Percentiles rank a stretch among this genome's conserved stretches.
Evolutionary conservation across 306 rosid species (phyloP).

Genomic region (Psophocarpus tetragonolobus): DNA sequence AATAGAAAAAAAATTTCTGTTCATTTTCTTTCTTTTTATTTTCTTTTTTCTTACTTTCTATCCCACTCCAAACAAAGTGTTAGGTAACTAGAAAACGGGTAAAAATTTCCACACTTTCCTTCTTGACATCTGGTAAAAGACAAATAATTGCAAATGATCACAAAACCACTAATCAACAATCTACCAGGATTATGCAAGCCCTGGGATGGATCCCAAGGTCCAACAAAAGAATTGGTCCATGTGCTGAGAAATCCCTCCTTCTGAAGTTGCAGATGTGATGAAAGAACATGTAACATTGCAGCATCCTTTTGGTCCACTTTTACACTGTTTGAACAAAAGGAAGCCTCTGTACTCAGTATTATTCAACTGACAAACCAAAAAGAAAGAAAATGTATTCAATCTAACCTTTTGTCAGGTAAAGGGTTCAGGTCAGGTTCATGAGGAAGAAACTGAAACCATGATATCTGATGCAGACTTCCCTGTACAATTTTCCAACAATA

Average conservation of each 20-base stretch:
- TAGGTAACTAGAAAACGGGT: slow-evolving; percentile 27
- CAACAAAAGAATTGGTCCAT: slow-evolving; percentile 98
- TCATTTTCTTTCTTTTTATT: not conserved
- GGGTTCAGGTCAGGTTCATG: slow-evolving; percentile 80
- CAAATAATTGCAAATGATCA: slow-evolving; percentile 10
- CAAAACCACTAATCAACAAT: slow-evolving; percentile 32
- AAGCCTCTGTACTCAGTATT: slow-evolving; percentile 19
- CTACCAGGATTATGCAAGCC: slow-evolving; percentile 98
- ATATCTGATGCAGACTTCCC: slow-evolving; percentile 87
- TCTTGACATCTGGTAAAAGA: not conserved
- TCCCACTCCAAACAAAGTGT: not conserved
- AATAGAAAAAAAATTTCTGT: not conserved
- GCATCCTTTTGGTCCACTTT: slow-evolving; percentile 85
- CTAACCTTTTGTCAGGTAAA: slow-evolving; percentile 78
- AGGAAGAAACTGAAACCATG: slow-evolving; percentile 97
- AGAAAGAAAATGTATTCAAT: slow-evolving; percentile 3
- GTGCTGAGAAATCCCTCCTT: slow-evolving; percentile 86
- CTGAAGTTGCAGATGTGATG: slow-evolving; percentile 88
- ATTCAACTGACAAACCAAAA: slow-evolving; percentile 2
- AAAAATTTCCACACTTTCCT: slow-evolving; percentile 14
- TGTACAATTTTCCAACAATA: slow-evolving; percentile 41
- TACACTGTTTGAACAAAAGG: slow-evolving; percentile 49
- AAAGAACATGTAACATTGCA: slow-evolving; percentile 76
- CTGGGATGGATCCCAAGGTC: slow-evolving; percentile 99
- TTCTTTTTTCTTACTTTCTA: not conserved